These are phyloP conservation scores for Salvia hispanica DNA, from an alignment of 257 asterid genomes.

Conservation along the genomic window DNA sequence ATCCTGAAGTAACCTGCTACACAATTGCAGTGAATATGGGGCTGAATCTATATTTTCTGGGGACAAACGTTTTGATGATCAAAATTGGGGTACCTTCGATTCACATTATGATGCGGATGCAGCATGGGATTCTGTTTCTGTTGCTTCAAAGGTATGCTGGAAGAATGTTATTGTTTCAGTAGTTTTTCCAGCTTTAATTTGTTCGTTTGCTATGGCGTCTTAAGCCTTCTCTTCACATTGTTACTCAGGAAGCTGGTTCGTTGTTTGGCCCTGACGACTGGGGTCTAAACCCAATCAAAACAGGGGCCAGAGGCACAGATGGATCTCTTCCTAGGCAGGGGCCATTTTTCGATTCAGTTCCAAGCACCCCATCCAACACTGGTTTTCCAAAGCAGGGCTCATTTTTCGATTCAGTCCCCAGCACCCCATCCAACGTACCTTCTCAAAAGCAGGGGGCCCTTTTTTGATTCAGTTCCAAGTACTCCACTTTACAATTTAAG, in stretches of 20 bases:
- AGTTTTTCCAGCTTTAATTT: not conserved
- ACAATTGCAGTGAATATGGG: constrained; percentile 64
- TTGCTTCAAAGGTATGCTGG: constrained; percentile 53
- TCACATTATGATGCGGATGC: constrained; percentile 64
- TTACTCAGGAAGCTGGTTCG: constrained; percentile 63
- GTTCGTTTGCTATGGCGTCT: constrained; percentile 11
- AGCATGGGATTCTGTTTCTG: constrained; percentile 57
- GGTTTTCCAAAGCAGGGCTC: constrained; percentile 29
- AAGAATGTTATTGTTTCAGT: constrained; percentile 14
- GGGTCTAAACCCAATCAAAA: constrained; percentile 80
- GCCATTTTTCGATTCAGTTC: constrained; percentile 51
- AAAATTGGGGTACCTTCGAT: constrained; percentile 79
- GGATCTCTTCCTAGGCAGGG: constrained; percentile 44
- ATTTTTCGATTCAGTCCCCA: constrained; percentile 33
- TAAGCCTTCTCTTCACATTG: constrained; percentile 22
- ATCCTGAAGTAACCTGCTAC: constrained; percentile 15
- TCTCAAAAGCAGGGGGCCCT: constrained; percentile 44
- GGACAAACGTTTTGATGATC: constrained; percentile 66
- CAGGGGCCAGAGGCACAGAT: constrained; percentile 46
- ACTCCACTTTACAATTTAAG: constrained; percentile 56
- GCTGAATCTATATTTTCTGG: constrained; percentile 53
- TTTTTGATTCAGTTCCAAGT: constrained; percentile 86
- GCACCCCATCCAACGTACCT: constrained; percentile 33
- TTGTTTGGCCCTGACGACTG: constrained; percentile 69
- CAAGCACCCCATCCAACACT: constrained; percentile 42